Evolutionary conservation across 1,284 basidiomycete genomes (phyloP).

Genomic region (Vanrija pseudolonga): DNA sequence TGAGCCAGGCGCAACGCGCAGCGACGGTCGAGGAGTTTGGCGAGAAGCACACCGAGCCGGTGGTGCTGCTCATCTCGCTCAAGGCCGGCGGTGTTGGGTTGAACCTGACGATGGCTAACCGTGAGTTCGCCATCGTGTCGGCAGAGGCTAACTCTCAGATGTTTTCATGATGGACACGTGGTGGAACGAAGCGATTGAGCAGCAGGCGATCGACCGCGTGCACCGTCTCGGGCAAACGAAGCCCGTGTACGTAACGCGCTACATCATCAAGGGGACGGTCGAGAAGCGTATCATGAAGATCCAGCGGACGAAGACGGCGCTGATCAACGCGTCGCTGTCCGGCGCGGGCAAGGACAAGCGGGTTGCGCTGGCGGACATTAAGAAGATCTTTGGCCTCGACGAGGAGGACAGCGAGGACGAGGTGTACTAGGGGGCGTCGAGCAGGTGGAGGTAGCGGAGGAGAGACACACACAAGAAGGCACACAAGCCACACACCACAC

Average conservation of each 20-base stretch:
- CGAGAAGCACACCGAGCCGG: slow-evolving; percentile 61
- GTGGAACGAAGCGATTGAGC: slow-evolving; percentile 89
- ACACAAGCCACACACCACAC: too few relatives aligned
- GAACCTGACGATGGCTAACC: slow-evolving; percentile 56
- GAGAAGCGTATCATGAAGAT: slow-evolving; percentile 81
- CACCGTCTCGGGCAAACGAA: slow-evolving; percentile 42
- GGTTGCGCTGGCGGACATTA: slow-evolving; percentile 45
- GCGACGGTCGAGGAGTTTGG: slow-evolving; percentile 73
- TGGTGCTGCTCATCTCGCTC: slow-evolving; percentile 80
- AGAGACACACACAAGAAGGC: not conserved
- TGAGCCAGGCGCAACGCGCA: slow-evolving; percentile 80
- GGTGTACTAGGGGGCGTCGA: slow-evolving; percentile 11
- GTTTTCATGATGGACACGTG: slow-evolving; percentile 97
- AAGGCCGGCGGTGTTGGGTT: slow-evolving; percentile 93
- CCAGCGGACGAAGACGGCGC: slow-evolving; percentile 52
- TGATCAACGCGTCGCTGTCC: slow-evolving; percentile 47
- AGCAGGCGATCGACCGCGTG: slow-evolving; percentile 68
- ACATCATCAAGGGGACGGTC: slow-evolving; percentile 62
- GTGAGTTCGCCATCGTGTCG: slow-evolving; percentile 17
- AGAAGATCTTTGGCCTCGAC: slow-evolving; percentile 48
- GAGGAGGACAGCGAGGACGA: slow-evolving; percentile 47
- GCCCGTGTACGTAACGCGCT: slow-evolving; percentile 82
- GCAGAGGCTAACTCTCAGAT: slow-evolving; percentile 51
- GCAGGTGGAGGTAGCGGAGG: not conserved
- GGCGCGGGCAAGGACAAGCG: slow-evolving; percentile 39